Evolutionary conservation across 768 basidiomycete genomes (phyloP).

Genomic region (Neoboletus brunneissimus): DNA sequence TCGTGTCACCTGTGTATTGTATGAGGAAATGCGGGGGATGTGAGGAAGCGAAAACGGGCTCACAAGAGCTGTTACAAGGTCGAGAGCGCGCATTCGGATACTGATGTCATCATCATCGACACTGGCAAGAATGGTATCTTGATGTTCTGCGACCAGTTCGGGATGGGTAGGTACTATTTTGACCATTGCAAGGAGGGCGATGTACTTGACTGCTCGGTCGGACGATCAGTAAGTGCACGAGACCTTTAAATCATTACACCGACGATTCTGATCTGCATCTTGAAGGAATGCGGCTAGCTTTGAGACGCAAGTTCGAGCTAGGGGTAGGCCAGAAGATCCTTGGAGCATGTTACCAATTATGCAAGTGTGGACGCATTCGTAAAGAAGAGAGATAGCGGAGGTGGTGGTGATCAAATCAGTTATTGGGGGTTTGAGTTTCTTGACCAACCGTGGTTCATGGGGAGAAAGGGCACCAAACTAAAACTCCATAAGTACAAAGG

Average conservation of each 20-base stretch:
- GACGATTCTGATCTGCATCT: slow-evolving; percentile 94
- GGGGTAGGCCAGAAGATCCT: slow-evolving; percentile 66
- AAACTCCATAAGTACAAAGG: neutral
- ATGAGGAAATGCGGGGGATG: neutral
- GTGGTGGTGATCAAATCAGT: slow-evolving; percentile 95
- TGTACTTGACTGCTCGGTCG: slow-evolving; percentile 83
- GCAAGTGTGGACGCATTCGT: slow-evolving; percentile 98
- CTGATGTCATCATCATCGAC: slow-evolving; percentile 93
- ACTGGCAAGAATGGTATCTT: slow-evolving; percentile 85
- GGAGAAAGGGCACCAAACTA: slow-evolving; percentile 94
- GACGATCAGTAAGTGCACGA: slow-evolving; percentile 15
- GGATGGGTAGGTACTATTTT: slow-evolving; percentile 95
- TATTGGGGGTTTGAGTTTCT: slow-evolving; percentile 91
- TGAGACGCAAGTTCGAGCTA: slow-evolving; percentile 87
- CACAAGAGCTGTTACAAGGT: slow-evolving; percentile 92
- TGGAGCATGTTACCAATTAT: slow-evolving; percentile 97
- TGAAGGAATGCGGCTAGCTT: slow-evolving; percentile 91
- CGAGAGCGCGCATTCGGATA: slow-evolving; percentile 93
- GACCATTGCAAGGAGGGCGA: slow-evolving; percentile 89
- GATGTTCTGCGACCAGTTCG: slow-evolving; percentile 85
- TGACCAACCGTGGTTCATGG: slow-evolving; percentile 87
- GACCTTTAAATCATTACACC: slow-evolving; percentile 34
- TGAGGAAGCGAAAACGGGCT: slow-evolving; percentile 13
- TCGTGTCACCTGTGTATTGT: slow-evolving; percentile 64
- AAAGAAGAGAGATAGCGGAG: slow-evolving; percentile 90